Evolutionary conservation across 495 filamentous ascomycete species (phyloP).

Genomic region (Neurospora pannonica): DNA sequence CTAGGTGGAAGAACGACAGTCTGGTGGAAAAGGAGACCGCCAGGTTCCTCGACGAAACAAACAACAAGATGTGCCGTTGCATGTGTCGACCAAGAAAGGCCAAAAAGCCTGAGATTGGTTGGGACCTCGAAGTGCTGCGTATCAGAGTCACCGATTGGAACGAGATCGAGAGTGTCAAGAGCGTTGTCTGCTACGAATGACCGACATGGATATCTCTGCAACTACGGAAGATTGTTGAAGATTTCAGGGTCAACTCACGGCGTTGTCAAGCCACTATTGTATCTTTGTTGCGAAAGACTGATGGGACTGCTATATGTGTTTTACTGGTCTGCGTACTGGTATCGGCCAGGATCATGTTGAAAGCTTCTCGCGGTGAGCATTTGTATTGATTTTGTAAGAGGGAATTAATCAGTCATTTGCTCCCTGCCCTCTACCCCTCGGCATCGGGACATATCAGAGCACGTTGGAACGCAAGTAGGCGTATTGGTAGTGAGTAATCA

Average conservation of each 20-base stretch:
- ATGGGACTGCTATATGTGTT: neutral
- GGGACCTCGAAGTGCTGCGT: constrained; percentile 38
- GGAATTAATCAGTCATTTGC: no score
- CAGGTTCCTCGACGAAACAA: constrained; percentile 23
- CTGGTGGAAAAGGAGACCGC: constrained; percentile 40
- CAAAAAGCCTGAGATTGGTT: constrained; percentile 24
- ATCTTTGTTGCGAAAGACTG: no score
- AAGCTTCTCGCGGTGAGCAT: neutral
- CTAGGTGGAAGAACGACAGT: constrained; percentile 36
- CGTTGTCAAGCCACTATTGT: no score
- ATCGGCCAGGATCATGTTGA: no score
- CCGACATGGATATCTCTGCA: neutral
- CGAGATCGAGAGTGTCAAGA: constrained; percentile 33
- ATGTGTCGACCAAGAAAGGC: constrained; percentile 43
- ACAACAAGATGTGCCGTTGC: constrained; percentile 37
- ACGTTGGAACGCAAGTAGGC: no score
- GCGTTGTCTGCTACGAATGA: constrained; percentile 11
- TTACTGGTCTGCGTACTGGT: neutral
- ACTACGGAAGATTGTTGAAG: no score
- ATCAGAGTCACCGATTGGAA: constrained; percentile 47
- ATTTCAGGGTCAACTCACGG: no score
- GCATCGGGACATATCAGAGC: no score
- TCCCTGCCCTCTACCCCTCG: no score
- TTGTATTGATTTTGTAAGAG: no score
- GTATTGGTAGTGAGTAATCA: no score